Conservation (phyloP, 2,329 filamentous ascomycete genomes). For the Blumeria hordei region DNA sequence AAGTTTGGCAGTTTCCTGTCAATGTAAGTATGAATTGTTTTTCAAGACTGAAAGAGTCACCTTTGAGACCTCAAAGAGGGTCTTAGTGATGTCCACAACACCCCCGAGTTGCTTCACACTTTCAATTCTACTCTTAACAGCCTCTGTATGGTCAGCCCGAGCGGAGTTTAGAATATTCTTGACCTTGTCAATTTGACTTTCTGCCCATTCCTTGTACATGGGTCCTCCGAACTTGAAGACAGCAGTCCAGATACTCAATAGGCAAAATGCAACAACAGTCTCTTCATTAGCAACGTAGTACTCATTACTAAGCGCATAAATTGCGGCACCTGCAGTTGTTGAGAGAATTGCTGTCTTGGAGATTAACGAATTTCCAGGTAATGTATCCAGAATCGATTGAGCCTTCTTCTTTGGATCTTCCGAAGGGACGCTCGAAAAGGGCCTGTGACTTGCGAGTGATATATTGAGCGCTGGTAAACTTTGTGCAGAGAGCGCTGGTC, state of each 20-base stretch:
- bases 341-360: conserved; percentile 97
- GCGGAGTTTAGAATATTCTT: conserved; percentile 87
- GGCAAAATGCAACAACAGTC: conserved; percentile 76
- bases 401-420: conserved; percentile 94
- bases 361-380: conserved; percentile 76
- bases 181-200: conserved; percentile 75
- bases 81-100: conserved; percentile 92
- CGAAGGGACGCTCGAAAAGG: conserved; percentile 52
- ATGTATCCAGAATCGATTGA: conserved; percentile 75
- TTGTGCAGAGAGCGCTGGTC: conserved; percentile 55
- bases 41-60: conserved; percentile 23
- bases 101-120: conserved; percentile 85
- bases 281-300: conserved; percentile 99
- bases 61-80: conserved; percentile 94
- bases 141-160: conserved; percentile 79
- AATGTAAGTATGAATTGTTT: not conserved
- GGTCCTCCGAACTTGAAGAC: conserved; percentile 88
- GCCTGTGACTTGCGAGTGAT: conserved; percentile 39
- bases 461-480: conserved; percentile 46
- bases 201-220: conserved; percentile 77
- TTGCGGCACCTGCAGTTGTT: conserved; percentile 66
- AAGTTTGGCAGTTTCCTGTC: conserved; percentile 67
- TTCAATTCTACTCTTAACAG: conserved; percentile 82
- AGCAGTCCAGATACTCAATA: conserved; percentile 78
- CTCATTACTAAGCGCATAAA: conserved; percentile 97